Evolutionary conservation across 148 eudicot genomes (phyloP), one percentile per base, ranked within the genome.

Genomic region (Oxyria digyna): DNA sequence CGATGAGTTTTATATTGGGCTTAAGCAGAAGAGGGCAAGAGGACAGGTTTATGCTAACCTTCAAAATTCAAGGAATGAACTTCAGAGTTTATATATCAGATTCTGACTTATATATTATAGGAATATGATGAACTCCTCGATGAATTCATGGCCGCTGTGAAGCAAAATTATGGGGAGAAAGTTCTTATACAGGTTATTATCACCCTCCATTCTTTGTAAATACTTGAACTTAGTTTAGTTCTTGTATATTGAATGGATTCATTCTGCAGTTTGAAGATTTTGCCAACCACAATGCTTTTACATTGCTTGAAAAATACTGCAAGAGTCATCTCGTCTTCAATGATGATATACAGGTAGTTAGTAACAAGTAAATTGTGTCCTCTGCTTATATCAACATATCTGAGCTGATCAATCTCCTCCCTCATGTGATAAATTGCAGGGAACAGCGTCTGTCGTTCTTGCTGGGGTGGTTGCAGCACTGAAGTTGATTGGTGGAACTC

Each of bases 231-330:
- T 37, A n/a, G 35, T 59, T 54, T 3, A 18, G 27, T 75, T 41
- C 62, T 37, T 38, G 29, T 13, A 42, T 67, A 33, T 6, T 42
- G 43, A 13, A 10, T 32, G 8, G 35, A 26, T 62, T 41, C 14
- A 40, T 15, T 29, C 45, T 62, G 62, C 82, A 93, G 96, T 93
- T 87, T 81, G 98, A 93, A 74, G 98, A 93, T 78, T 93, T 93
- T 72, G 96, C 98, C 66, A 93, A 93, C 80, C 98, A 93, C 86
- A 89, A 93, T 76, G 98, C 98, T 67, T 93, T 93, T 80, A 94
- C 82, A 74, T 77, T 93, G 78, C 84, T 93, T 68, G 83, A 91
- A n/a, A 87, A 76, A 73, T 93, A 93, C 73, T 55, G 85, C 9
- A 86, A 79, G 7, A 85, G 85, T 50, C 98, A 93, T 85, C 85